Conservation (phyloP, 257 asterid genomes). For the Solanum microdontum region DNA sequence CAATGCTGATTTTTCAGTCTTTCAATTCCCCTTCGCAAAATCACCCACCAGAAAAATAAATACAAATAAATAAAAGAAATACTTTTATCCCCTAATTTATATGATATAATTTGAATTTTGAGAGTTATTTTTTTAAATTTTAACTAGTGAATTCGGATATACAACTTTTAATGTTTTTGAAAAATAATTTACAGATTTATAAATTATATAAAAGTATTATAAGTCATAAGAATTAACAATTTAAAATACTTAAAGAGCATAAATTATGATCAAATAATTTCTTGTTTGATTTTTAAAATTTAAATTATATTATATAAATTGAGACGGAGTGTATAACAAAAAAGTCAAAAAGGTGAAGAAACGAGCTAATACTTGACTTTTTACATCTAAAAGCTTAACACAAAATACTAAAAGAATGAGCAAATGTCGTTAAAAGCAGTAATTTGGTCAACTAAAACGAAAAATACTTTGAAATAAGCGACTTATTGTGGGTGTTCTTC, state of each 20-base stretch:
- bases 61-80: too few species aligned
- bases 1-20: background rate
- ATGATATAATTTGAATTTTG: too few species aligned
- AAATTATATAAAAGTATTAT: too few species aligned
- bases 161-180: too few species aligned
- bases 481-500: background rate
- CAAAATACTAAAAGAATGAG: background rate
- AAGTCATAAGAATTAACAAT: too few species aligned
- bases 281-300: too few species aligned
- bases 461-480: background rate
- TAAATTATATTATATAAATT: too few species aligned
- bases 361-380: background rate
- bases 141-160: too few species aligned
- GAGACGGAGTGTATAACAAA: fast-evolving
- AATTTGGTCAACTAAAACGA: background rate
- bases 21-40: background rate
- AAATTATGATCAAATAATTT: too few species aligned
- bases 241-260: too few species aligned
- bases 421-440: background rate
- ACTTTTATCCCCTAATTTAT: too few species aligned
- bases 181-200: too few species aligned
- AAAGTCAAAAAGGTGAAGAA: background rate
- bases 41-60: background rate
- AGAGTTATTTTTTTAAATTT: background rate
- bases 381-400: background rate